Evolutionary conservation across 2,329 filamentous ascomycete genomes (phyloP), one percentile per base, ranked within the genome.

Genomic region (Chrysosporium queenslandicum): DNA sequence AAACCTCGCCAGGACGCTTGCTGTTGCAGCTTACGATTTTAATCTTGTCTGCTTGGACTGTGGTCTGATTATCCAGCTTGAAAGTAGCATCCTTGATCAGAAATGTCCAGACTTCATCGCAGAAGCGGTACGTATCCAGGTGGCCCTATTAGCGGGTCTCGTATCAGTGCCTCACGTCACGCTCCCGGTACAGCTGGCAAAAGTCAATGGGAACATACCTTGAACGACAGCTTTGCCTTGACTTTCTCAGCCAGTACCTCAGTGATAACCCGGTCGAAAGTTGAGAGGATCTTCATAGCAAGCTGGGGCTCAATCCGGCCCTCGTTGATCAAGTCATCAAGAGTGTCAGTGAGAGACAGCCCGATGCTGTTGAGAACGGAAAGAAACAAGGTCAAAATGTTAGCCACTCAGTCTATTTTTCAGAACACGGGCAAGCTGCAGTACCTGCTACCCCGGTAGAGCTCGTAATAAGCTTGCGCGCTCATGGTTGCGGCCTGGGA

Each of bases 41-140:
- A 71, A 98, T 87, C 68, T 89, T 91, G 66, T 96, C 91, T 18
- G 90, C 89, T 34, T 79, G 74, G 12, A 97, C 82, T 0, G 80
- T 79, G 56, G 82, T 79, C 53, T 79, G 81, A 60, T 85, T 87
- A 62, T 97, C 91, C 74, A 97, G 85, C 74, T 98, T 98, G 75
- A 98, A 97, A n/a, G 84, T 89, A 52, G 97, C 90, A 60, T 97
- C 92, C 72, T 96, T 96, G 72, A 98, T 94, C 54, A 98, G 80
- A 70, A 98, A 98, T 1, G 92, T 98, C 92, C 92, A 98, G 54
- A 98, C 92, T 74, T 98, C 92, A 72, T 98, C 92, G 75, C 92
- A 98, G 78, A 98, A 98, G 61, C 92, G 86, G 75, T 98, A 98
- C 14, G 92, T 97, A 68, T 97, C 90, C 58, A 98, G 83, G 66